Conservation (phyloP, 2,329 filamentous ascomycete species). For the Claviceps sp. region DNA sequence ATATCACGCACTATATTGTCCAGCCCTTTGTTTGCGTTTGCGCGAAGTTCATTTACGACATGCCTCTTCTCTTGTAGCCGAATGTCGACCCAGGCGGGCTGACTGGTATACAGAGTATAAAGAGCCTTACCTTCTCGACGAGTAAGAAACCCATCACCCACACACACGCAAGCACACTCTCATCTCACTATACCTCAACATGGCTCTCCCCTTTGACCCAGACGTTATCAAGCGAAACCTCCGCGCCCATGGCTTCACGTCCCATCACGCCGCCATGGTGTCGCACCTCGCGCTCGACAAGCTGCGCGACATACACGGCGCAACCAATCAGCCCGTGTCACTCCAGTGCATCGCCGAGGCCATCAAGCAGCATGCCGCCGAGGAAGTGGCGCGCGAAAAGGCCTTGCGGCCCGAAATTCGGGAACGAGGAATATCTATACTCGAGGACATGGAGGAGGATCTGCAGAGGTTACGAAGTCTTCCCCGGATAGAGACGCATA, state of each 20-base stretch:
- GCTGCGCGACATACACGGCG: constrained; percentile 8
- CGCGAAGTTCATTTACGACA: background rate
- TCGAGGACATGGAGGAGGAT: constrained; percentile 7
- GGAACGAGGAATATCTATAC: constrained; percentile 5
- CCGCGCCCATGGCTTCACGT: constrained; percentile 9
- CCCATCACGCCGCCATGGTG: constrained; percentile 11
- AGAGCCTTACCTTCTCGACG: background rate
- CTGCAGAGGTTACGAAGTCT: constrained; percentile 1
- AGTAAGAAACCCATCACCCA: background rate
- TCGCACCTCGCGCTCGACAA: constrained; percentile 11
- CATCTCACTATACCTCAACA: background rate
- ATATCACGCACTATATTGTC: background rate
- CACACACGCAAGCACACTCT: background rate
- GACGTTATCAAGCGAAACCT: constrained; percentile 9
- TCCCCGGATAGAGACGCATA: background rate
- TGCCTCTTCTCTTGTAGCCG: no score
- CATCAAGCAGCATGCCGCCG: constrained; percentile 10
- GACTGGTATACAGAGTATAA: background rate
- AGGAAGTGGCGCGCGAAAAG: constrained; percentile 8
- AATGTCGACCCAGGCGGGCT: no score
- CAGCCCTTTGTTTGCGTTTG: background rate
- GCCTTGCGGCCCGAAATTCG: background rate
- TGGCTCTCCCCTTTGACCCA: constrained; percentile 10
- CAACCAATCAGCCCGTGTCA: constrained; percentile 7
- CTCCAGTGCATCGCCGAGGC: constrained; percentile 10